Conservation (phyloP, 495 filamentous ascomycete genomes). For the Neurospora sp. region DNA sequence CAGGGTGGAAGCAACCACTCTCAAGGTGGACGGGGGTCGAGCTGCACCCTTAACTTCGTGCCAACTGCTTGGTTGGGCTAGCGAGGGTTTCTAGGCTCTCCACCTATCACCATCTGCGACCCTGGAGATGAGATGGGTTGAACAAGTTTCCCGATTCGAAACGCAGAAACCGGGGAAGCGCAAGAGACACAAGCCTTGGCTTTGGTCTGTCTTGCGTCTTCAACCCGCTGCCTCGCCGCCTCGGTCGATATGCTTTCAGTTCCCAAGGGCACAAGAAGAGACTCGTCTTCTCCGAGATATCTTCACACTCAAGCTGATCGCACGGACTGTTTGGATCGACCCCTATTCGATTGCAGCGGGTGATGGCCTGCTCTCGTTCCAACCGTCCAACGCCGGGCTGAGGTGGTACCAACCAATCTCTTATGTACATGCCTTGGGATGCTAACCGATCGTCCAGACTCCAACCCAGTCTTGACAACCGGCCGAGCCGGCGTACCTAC, state of each 20-base stretch:
- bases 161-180: background rate
- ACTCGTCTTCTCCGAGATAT: background rate
- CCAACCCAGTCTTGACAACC: background rate
- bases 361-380: background rate
- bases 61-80: constrained; percentile 6
- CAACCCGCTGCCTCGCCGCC: background rate
- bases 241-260: background rate
- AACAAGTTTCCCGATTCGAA: background rate
- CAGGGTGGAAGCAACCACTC: constrained; percentile 11
- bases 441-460: background rate
- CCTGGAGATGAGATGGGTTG: background rate
- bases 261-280: background rate
- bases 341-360: background rate
- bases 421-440: background rate
- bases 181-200: background rate
- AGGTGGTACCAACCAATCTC: background rate
- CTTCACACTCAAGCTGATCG: background rate
- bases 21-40: background rate
- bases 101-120: background rate
- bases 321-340: background rate
- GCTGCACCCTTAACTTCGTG: constrained; percentile 8
- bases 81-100: background rate
- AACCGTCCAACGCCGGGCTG: background rate
- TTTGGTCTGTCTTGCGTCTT: background rate
- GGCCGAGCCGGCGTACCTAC: background rate